A percentile compares a stretch with the other conserved stretches of the same genome.
These are phyloP conservation scores for Apocynum venetum DNA, from an alignment of 257 asterid genomes.

Conservation along the genomic window DNA sequence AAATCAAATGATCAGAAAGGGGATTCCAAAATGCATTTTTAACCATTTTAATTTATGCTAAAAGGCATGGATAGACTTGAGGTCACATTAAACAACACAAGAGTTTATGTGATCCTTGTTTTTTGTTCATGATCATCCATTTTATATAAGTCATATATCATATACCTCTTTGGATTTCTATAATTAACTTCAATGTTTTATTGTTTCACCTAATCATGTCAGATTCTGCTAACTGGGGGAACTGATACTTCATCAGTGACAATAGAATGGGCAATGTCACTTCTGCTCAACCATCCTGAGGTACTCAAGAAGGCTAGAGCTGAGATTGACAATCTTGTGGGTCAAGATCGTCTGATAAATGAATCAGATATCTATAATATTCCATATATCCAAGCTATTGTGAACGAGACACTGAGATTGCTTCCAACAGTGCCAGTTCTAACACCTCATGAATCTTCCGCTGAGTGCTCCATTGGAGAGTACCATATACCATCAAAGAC, in stretches of 20 bases:
- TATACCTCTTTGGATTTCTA: background rate
- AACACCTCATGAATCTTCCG: constrained; percentile 27
- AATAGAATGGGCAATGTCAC: constrained; percentile 19
- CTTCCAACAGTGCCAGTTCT: constrained; percentile 10
- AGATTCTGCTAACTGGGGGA: constrained; percentile 6
- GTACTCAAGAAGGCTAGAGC: constrained; percentile 12
- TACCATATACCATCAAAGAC: constrained; percentile 15
- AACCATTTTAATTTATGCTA: no score
- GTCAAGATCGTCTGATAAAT: constrained; percentile 11
- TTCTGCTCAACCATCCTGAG: constrained; percentile 25
- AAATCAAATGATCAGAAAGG: no score
- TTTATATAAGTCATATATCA: no score
- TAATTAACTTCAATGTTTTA: background rate
- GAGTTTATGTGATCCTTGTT: no score
- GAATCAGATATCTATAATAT: constrained; percentile 21
- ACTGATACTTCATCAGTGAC: constrained; percentile 16
- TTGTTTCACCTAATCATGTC: background rate
- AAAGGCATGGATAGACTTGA: no score
- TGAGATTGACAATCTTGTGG: constrained; percentile 15
- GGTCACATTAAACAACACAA: no score
- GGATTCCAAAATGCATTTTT: no score
- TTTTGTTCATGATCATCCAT: no score
- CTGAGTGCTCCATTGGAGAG: constrained; percentile 19
- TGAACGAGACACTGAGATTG: constrained; percentile 24
- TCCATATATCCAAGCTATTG: constrained; percentile 13